These are phyloP conservation scores for Rutidosis leptorrhynchoides DNA, from an alignment of 129 eudicot species.

Conservation along the genomic window DNA sequence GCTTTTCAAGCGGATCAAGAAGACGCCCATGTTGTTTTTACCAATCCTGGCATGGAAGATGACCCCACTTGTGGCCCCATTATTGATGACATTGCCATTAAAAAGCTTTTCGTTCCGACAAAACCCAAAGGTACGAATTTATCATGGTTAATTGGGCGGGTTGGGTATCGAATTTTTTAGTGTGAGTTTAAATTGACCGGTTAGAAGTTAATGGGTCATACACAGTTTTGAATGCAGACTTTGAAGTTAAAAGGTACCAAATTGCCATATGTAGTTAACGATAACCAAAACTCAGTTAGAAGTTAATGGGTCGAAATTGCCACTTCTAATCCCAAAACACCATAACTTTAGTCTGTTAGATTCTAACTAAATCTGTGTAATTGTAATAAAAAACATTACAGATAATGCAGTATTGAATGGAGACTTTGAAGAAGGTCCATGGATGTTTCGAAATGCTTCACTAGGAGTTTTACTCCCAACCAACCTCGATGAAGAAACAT, in stretches of 20 bases:
- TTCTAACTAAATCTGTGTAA: neutral
- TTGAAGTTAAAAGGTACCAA: too few species aligned
- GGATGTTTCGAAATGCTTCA: conserved; percentile 85
- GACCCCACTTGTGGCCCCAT: conserved; percentile 99
- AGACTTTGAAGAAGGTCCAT: conserved; percentile 97
- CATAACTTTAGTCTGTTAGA: neutral
- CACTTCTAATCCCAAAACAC: neutral
- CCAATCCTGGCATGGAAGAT: conserved; percentile 94
- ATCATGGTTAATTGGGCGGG: neutral
- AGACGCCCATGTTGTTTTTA: conserved; percentile 49
- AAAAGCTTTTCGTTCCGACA: conserved; percentile 79
- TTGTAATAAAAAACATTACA: conserved; percentile 19
- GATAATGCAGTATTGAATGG: conserved; percentile 90
- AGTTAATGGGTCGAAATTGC: neutral
- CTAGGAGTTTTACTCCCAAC: conserved; percentile 95
- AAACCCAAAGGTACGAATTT: conserved; percentile 54
- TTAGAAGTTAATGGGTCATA: too few species aligned
- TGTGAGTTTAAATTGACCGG: too few species aligned
- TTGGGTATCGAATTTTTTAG: too few species aligned
- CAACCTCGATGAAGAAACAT: conserved; percentile 80
- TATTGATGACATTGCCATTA: conserved; percentile 85
- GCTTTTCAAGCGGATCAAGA: conserved; percentile 72
- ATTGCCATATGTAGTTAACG: too few species aligned
- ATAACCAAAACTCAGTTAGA: neutral
- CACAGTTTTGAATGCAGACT: too few species aligned